phyloP scores from a whole-genome alignment of 2,329 filamentous ascomycete genomes.

The Alternaria consortialis region DNA sequence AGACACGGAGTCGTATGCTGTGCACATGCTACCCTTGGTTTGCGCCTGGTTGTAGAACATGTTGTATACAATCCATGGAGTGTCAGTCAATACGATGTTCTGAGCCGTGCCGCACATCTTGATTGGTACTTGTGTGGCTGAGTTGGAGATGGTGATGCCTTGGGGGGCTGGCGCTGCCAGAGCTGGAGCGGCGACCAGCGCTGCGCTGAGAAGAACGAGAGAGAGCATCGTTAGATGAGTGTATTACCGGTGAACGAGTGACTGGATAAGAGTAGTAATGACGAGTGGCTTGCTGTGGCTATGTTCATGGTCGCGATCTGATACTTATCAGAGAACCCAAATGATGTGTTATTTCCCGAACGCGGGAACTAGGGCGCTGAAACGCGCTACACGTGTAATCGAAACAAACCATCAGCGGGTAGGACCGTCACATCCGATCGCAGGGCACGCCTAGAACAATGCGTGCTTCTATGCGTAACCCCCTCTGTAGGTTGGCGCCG shows the following conservation, averaged over 20 bases:
- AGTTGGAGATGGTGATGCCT: conserved; percentile 24
- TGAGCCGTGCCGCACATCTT: conserved; percentile 25
- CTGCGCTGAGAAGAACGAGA: conserved; percentile 15
- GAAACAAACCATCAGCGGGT: not conserved
- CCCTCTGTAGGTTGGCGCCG: not conserved
- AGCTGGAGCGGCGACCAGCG: conserved; percentile 20
- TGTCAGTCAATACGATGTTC: conserved; percentile 47
- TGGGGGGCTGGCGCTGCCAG: conserved; percentile 20
- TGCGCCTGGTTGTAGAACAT: conserved; percentile 57
- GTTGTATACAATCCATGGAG: conserved; percentile 58
- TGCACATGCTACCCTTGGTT: conserved; percentile 54
- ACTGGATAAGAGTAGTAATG: not conserved
- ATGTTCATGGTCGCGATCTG: not conserved
- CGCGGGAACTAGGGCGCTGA: not conserved
- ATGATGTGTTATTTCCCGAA: conserved; percentile 1
- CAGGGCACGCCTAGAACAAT: not conserved
- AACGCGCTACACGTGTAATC: conserved; percentile 1
- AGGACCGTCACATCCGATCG: not conserved
- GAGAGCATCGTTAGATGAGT: not conserved
- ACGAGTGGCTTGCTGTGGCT: not conserved
- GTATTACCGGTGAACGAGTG: not conserved
- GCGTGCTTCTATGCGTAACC: not conserved
- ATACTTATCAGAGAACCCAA: not conserved
- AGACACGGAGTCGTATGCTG: conserved; percentile 48
- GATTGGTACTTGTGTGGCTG: conserved; percentile 23